Conservation (phyloP, 2,329 filamentous ascomycete species). For the Cladorrhinum sp. region DNA sequence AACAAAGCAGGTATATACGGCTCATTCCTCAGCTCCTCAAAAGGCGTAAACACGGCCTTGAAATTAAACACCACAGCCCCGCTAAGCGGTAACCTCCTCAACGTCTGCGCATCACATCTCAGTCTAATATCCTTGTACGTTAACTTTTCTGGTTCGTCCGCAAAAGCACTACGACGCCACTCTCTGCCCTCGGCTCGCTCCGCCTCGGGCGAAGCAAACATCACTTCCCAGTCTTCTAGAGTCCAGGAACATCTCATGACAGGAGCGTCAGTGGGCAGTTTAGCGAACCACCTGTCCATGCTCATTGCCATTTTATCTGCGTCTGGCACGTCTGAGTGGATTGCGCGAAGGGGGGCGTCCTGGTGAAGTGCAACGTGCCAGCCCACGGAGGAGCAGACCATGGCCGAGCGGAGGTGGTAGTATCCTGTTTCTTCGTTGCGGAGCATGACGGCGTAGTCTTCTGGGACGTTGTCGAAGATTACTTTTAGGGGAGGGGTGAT, state of each 20-base stretch:
- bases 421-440: conserved; percentile 67
- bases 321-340: conserved; percentile 74
- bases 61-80: conserved; percentile 82
- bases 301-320: conserved; percentile 84
- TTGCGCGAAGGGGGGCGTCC: conserved; percentile 64
- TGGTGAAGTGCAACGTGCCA: conserved; percentile 78
- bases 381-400: conserved; percentile 75
- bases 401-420: conserved; percentile 72
- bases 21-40: conserved; percentile 68
- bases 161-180: conserved; percentile 55
- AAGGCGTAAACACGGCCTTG: conserved; percentile 77
- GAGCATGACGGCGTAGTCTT: conserved; percentile 78
- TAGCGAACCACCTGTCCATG: conserved; percentile 84
- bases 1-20: conserved; percentile 68
- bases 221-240: conserved; percentile 69
- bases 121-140: conserved; percentile 60
- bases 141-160: conserved; percentile 48
- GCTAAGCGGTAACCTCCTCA: conserved; percentile 73
- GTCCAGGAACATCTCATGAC: conserved; percentile 87
- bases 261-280: conserved; percentile 68
- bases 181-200: conserved; percentile 57
- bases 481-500: conserved; percentile 64
- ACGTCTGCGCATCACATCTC: conserved; percentile 84
- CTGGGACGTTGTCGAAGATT: conserved; percentile 73
- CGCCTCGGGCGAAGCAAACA: conserved; percentile 71